A percentile compares a stretch with the other conserved stretches of the same genome.
phyloP scores from a whole-genome alignment of 495 filamentous ascomycete genomes.

The Geoglossum glabrum region DNA sequence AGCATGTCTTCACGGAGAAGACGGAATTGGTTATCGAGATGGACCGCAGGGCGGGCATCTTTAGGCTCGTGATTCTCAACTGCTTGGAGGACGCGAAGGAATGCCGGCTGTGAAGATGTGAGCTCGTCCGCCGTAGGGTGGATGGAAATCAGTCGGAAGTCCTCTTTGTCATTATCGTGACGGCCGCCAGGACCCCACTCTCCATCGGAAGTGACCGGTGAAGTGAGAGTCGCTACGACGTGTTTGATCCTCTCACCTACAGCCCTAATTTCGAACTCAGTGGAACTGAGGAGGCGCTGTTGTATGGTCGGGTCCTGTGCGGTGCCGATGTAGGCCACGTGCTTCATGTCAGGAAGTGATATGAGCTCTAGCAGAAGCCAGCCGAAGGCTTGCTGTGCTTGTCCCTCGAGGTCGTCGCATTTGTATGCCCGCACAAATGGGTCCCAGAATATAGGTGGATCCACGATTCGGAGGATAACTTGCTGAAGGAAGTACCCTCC shows the following conservation, averaged over 20 bases:
- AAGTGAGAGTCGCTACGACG: constrained; percentile 15
- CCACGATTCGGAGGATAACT: constrained; percentile 29
- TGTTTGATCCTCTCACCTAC: constrained; percentile 27
- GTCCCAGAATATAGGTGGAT: constrained; percentile 44
- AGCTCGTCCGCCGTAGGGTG: constrained; percentile 53
- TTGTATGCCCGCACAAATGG: constrained; percentile 27
- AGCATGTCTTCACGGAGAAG: constrained; percentile 60
- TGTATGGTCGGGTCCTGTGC: constrained; percentile 14
- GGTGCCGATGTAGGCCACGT: constrained; percentile 13
- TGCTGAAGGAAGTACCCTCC: constrained; percentile 34
- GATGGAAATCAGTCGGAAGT: constrained; percentile 42
- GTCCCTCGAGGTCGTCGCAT: constrained; percentile 18
- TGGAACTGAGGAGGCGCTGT: constrained; percentile 16
- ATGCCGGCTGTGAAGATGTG: constrained; percentile 33
- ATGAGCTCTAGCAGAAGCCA: constrained; percentile 42
- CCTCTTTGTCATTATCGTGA: constrained; percentile 55
- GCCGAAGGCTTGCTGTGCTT: constrained; percentile 27
- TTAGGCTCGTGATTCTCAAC: neutral
- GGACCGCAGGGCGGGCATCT: constrained; percentile 22
- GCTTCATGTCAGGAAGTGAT: constrained; percentile 17
- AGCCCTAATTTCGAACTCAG: constrained; percentile 16
- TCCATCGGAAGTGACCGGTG: neutral
- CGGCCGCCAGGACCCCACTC: constrained; percentile 38
- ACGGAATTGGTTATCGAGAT: constrained; percentile 64
- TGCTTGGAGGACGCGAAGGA: constrained; percentile 26